Conservation (phyloP, 1,139 yeast genomes). For the Taiozyma sp. region DNA sequence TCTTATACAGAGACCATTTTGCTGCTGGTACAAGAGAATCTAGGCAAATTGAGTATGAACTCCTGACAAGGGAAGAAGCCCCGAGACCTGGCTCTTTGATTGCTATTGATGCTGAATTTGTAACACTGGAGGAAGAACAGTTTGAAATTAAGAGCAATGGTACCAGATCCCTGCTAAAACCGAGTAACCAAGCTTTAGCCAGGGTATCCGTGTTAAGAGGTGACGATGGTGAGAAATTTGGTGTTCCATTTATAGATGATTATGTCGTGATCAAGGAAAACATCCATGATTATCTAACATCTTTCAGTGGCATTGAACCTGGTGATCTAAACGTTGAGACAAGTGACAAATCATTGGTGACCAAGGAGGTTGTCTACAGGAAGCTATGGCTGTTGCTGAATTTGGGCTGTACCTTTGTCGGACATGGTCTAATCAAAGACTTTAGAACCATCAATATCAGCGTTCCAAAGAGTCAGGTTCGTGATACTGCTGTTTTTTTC, state of each 20-base stretch:
- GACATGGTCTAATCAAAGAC: slow-evolving; percentile 90
- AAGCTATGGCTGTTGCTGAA: slow-evolving; percentile 85
- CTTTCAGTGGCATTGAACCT: slow-evolving; percentile 86
- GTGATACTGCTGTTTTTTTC: slow-evolving; percentile 84
- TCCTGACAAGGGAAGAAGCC: slow-evolving; percentile 61
- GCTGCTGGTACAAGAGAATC: slow-evolving; percentile 63
- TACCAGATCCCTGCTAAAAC: slow-evolving; percentile 58
- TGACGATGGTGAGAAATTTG: slow-evolving; percentile 55
- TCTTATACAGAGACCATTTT: slow-evolving; percentile 72
- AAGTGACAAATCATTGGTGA: slow-evolving; percentile 69
- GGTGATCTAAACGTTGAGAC: slow-evolving; percentile 77
- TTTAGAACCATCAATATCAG: slow-evolving; percentile 89
- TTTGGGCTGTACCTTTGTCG: slow-evolving; percentile 87
- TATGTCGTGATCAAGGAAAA: slow-evolving; percentile 71
- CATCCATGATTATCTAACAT: slow-evolving; percentile 82
- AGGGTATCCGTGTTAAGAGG: slow-evolving; percentile 87
- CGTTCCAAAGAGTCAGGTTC: slow-evolving; percentile 77
- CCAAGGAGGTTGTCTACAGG: slow-evolving; percentile 79
- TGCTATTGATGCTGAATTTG: slow-evolving; percentile 98
- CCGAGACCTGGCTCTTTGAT: slow-evolving; percentile 71
- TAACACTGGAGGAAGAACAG: slow-evolving; percentile 72
- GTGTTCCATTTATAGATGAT: slow-evolving; percentile 60
- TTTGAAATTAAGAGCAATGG: slow-evolving; percentile 76
- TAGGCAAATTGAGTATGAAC: slow-evolving; percentile 54
- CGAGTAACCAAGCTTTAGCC: slow-evolving; percentile 75